phyloP scores from a whole-genome alignment of 2,329 filamentous ascomycete genomes.

The Chalaropsis thielavioides region DNA sequence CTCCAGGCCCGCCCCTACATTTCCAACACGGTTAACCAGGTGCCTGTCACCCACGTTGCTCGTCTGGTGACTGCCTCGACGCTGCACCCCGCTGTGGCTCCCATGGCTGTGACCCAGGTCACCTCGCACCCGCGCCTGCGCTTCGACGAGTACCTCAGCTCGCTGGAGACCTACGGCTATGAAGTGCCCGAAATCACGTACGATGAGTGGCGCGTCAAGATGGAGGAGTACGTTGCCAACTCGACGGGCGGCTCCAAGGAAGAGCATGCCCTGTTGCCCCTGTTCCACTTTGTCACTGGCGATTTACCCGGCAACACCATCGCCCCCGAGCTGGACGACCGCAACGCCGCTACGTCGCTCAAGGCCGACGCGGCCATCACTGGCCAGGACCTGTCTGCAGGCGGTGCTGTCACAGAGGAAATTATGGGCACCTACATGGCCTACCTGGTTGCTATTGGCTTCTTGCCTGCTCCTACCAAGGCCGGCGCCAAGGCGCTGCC shows the following conservation, averaged over 20 bases:
- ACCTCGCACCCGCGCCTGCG: slow-evolving; percentile 65
- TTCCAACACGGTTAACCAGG: slow-evolving; percentile 74
- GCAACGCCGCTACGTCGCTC: slow-evolving; percentile 44
- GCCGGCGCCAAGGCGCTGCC: slow-evolving; percentile 30
- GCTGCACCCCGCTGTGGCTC: slow-evolving; percentile 41
- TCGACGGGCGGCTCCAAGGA: slow-evolving; percentile 22
- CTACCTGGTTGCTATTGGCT: slow-evolving; percentile 44
- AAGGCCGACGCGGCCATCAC: slow-evolving; percentile 38
- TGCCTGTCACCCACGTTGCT: slow-evolving; percentile 73
- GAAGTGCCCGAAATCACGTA: slow-evolving; percentile 52
- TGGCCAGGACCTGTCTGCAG: slow-evolving; percentile 34
- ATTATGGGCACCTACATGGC: slow-evolving; percentile 45
- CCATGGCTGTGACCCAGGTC: slow-evolving; percentile 50
- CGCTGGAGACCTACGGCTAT: slow-evolving; percentile 61
- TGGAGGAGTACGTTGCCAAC: slow-evolving; percentile 23
- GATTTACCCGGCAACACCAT: slow-evolving; percentile 54
- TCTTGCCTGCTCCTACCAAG: slow-evolving; percentile 34
- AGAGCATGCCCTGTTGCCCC: slow-evolving; percentile 35
- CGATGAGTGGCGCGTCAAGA: slow-evolving; percentile 47
- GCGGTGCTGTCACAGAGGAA: slow-evolving; percentile 40
- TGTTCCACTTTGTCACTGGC: slow-evolving; percentile 57
- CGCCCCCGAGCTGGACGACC: slow-evolving; percentile 52
- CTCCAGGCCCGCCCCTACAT: slow-evolving; percentile 60
- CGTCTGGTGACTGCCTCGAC: slow-evolving; percentile 63
- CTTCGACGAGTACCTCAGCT: slow-evolving; percentile 62